phyloP scores from a whole-genome alignment of 2,329 filamentous ascomycete genomes.

The Aspergillus pseudoviridinutans region DNA sequence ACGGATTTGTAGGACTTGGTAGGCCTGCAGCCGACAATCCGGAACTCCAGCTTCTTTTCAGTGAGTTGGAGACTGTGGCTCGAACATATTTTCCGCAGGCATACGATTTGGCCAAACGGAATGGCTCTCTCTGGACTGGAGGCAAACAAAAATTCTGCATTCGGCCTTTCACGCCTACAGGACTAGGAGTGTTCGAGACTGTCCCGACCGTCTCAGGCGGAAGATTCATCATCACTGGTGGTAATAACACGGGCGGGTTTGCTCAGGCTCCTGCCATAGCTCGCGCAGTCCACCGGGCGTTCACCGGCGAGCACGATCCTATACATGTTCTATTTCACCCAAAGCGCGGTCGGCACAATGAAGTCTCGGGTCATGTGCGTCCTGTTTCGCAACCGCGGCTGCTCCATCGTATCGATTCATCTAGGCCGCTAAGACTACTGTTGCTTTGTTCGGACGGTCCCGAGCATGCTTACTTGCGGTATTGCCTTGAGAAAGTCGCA shows the following conservation, averaged over 20 bases:
- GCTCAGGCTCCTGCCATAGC: slow-evolving; percentile 3
- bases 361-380: no score
- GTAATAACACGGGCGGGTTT: slow-evolving; percentile 5
- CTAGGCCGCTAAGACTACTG: not conserved
- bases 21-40: not conserved
- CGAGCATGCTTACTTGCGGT: not conserved
- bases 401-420: not conserved
- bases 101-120: not conserved
- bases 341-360: not conserved
- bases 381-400: not conserved
- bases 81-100: not conserved
- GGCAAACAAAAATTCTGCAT: slow-evolving; percentile 3
- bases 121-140: not conserved
- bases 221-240: slow-evolving; percentile 1
- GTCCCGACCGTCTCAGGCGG: not conserved
- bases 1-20: slow-evolving; percentile 1
- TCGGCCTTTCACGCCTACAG: slow-evolving; percentile 1
- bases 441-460: not conserved
- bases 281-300: not conserved
- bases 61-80: not conserved
- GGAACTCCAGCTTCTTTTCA: not conserved
- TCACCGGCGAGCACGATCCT: not conserved
- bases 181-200: not conserved
- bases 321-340: slow-evolving; percentile 2
- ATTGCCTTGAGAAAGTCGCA: not conserved